Conservation (phyloP, 106 monocot genomes). For the Acorus gramineus region DNA sequence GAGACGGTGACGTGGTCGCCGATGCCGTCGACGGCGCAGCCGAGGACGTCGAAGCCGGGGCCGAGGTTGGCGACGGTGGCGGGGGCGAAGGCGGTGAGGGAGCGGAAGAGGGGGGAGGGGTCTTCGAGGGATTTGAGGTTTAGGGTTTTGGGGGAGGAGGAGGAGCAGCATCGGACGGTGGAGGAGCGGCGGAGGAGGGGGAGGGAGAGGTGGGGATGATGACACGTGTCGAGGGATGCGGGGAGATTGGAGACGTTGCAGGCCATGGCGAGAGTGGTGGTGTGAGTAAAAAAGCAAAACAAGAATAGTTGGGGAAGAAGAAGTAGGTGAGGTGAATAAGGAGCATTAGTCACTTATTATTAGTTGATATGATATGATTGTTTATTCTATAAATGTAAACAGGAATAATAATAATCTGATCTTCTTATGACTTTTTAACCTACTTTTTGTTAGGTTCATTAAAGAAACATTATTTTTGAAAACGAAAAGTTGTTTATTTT, state of each 20-base stretch:
- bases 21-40: conserved; percentile 47
- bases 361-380: no score
- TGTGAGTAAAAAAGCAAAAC: no score
- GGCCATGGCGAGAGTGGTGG: neutral
- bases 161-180: conserved; percentile 18
- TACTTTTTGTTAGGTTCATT: no score
- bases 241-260: neutral
- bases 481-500: no score
- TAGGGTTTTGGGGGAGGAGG: neutral
- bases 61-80: conserved; percentile 91
- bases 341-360: no score
- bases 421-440: no score
- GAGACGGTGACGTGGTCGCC: conserved; percentile 64
- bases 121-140: conserved; percentile 19
- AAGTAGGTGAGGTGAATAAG: no score
- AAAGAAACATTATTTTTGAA: no score
- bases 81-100: conserved; percentile 70
- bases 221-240: neutral
- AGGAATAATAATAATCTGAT: no score
- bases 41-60: conserved; percentile 82
- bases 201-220: neutral
- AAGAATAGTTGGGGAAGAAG: no score
- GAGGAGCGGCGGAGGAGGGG: neutral
- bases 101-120: conserved; percentile 41
- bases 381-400: no score